Evolutionary conservation across 768 basidiomycete genomes (phyloP), one percentile per base, ranked within the genome.

Genomic region (Goffeauzyma gilvescens): DNA sequence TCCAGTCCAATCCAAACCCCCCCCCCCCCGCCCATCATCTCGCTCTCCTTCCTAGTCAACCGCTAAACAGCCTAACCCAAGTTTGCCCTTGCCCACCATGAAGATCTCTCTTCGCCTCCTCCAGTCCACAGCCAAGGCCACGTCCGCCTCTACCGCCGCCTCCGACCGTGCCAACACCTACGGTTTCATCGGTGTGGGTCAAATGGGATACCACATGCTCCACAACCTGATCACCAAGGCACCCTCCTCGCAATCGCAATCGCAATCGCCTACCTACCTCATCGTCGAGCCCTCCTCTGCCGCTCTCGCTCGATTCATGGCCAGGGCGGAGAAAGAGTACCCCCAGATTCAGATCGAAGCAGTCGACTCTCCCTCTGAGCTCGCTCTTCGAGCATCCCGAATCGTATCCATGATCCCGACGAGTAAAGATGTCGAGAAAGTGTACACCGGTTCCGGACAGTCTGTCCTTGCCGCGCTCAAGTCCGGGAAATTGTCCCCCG

Each of bases 391-490:
- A 9, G 17, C 47, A 21, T 38, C 47, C 3, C 44, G 42, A 13
- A 39, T 49, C 23, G 28, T 49, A 42, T 37, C 33, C 36, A 49
- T 49, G 47, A 44, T 49, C 32, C 47, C 47, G 3, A 44, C 42
- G 8, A 35, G 32, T 20, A 34, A 34, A 6, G 42, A 49, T 42
- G 47, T 49, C 22, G 37, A 36, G n/a, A 10, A 12, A 5, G 47
- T 49, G 1, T 49, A 44, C 47, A 45, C 44, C 14, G 35, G 34
- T 8, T 10, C 13, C 34, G 22, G 9, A 30, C 28, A 9, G 32
- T 42, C 47, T 12, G 28, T 49, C 38, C 37, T 49, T 5, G 17
- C 47, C 15, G 42, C 42, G 2, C 32, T 49, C 18, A 49, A 44
- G 34, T 39, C 38, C 2, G 32, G 38, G 17, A 33, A 32, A 14